Evolutionary conservation across 2,329 filamentous ascomycete species (phyloP), one percentile per base, ranked within the genome.

Genomic region (Xylaria sp.): DNA sequence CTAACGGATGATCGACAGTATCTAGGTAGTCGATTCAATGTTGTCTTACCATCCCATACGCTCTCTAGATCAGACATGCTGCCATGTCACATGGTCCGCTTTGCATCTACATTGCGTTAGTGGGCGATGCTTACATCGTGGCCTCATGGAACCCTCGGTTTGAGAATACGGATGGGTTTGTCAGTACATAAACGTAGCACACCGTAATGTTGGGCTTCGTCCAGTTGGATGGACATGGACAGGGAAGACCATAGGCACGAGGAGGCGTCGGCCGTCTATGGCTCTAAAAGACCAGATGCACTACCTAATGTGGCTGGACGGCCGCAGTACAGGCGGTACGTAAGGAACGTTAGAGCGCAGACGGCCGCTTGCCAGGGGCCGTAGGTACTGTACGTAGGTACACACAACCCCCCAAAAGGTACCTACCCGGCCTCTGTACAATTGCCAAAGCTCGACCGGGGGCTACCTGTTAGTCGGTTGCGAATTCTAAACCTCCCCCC

Each of bases 401-500:
- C 29, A 34, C 16, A 34, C 29, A 34, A n/a, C n/a, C n/a, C n/a
- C n/a, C n/a, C n/a, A n/a, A n/a, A n/a, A n/a, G n/a, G n/a, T n/a
- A n/a, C n/a, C n/a, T n/a, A n/a, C n/a, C n/a, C n/a, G n/a, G n/a
- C n/a, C n/a, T n/a, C n/a, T n/a, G n/a, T 34, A 34, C 29, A 34
- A 7, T 34, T 6, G 5, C 6, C 11, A 26, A 6, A 34, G 9
- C 29, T 34, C 29, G 29, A 34, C 29, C 5, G 44, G 54, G 51
- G 57, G 57, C 50, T 57, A 49, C 50, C 52, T 50, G 44, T 51
- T 50, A 39, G 48, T 60, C 57, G 57, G 54, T 51, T 52, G 50
- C 51, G 50, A 59, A 52, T 52, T 49, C 54, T 57, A 54, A 34
- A 60, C 48, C 51, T 60, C 62, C 60, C 57, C 62, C 60, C 61